A percentile compares a stretch with the other conserved stretches of the same genome.
Conservation (phyloP, 1,139 yeast genomes). For the Magnusiomyces tetraspermus region DNA sequence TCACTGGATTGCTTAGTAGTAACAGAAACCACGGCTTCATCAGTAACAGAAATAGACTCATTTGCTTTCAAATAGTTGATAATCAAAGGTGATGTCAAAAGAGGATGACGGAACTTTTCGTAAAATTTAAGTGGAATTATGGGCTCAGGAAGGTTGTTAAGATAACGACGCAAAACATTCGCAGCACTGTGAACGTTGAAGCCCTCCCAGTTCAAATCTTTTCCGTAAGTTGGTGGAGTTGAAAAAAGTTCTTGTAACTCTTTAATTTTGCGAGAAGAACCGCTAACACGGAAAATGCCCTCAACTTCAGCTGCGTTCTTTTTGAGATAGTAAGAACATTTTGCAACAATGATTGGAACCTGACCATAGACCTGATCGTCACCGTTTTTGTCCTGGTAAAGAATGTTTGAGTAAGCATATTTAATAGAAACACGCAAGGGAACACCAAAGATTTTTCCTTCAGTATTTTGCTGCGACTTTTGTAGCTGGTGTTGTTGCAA, state of each 20-base stretch:
- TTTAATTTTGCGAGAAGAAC: constrained; percentile 79
- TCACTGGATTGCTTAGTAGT: neutral
- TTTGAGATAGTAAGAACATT: constrained; percentile 81
- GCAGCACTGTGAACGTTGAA: constrained; percentile 98
- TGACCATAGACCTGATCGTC: constrained; percentile 63
- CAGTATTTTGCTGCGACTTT: neutral
- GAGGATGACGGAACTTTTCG: constrained; percentile 71
- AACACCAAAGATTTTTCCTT: constrained; percentile 68
- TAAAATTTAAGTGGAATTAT: constrained; percentile 71
- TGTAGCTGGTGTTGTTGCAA: neutral
- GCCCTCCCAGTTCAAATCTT: constrained; percentile 82
- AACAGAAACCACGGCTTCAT: neutral
- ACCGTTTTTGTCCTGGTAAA: constrained; percentile 42
- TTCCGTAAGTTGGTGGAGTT: constrained; percentile 75
- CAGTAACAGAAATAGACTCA: constrained; percentile 16
- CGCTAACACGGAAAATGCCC: constrained; percentile 91
- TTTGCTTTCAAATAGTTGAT: constrained; percentile 46
- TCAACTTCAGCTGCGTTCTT: constrained; percentile 56
- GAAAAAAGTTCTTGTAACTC: constrained; percentile 78
- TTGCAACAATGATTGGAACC: constrained; percentile 87
- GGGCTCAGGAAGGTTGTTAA: constrained; percentile 88
- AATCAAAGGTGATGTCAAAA: constrained; percentile 50
- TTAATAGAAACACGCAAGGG: constrained; percentile 60
- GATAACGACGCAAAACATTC: constrained; percentile 70
- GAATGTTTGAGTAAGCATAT: constrained; percentile 67